Percentiles rank a stretch among this genome's conserved stretches.
Conservation (phyloP, 1,284 basidiomycete genomes). For the Ganoderma boninense region DNA sequence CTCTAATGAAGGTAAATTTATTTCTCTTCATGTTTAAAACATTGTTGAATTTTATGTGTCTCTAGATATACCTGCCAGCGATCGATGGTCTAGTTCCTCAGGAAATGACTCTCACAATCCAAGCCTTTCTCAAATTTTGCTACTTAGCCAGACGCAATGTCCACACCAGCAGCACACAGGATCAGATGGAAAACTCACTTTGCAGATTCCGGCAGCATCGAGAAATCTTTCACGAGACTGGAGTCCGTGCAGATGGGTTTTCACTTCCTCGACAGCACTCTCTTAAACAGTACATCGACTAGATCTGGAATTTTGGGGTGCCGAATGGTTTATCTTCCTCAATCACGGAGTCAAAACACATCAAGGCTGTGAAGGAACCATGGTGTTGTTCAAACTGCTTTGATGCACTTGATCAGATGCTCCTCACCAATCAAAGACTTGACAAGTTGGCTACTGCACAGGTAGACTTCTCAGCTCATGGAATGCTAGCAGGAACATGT, state of each 20-base stretch:
- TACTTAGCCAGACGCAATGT: conserved; percentile 28
- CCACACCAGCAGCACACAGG: not conserved
- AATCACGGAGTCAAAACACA: conserved; percentile 39
- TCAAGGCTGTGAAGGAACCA: conserved; percentile 37
- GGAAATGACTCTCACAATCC: conserved; percentile 25
- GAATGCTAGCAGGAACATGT: not conserved
- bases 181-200: conserved; percentile 18
- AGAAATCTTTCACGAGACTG: conserved; percentile 25
- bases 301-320: conserved; percentile 31
- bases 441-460: conserved; percentile 31
- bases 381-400: conserved; percentile 33
- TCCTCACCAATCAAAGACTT: conserved; percentile 34
- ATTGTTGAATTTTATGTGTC: too few species aligned
- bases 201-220: conserved; percentile 20
- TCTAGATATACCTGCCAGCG: conserved; percentile 30
- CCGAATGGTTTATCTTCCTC: conserved; percentile 38
- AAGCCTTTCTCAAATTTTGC: conserved; percentile 34
- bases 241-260: conserved; percentile 24
- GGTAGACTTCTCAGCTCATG: conserved; percentile 19
- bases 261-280: conserved; percentile 37
- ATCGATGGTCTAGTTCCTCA: conserved; percentile 30
- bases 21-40: too few species aligned
- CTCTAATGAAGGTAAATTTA: conserved; percentile 33
- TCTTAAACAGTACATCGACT: conserved; percentile 23
- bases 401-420: conserved; percentile 36